phyloP scores from a whole-genome alignment of 352 stramenopile genomes.

The Pythium chondricola region DNA sequence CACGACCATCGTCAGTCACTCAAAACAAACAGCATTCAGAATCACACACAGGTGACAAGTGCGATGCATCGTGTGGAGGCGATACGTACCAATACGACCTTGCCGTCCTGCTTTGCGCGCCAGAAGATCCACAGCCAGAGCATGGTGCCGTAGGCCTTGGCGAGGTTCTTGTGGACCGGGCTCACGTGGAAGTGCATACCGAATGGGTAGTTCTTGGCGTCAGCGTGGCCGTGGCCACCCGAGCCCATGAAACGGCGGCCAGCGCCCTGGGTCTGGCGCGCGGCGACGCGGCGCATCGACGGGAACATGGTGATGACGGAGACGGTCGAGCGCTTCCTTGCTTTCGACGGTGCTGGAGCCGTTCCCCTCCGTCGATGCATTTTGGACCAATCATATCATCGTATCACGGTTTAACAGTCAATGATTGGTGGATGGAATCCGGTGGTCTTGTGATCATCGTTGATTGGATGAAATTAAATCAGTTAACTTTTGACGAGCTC shows the following conservation, averaged over 20 bases:
- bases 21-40: not conserved
- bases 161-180: constrained; percentile 84
- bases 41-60: not conserved
- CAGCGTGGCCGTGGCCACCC: constrained; percentile 32
- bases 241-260: constrained; percentile 53
- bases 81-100: constrained; percentile 63
- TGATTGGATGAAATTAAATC: constrained; percentile 8
- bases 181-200: constrained; percentile 88
- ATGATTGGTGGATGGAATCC: constrained; percentile 13
- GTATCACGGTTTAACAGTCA: not conserved
- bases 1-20: not conserved
- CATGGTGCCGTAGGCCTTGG: constrained; percentile 82
- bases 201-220: constrained; percentile 64
- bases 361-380: constrained; percentile 9
- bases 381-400: constrained; percentile 11
- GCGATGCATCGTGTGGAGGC: not conserved
- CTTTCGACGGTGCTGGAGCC: constrained; percentile 18
- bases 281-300: constrained; percentile 45
- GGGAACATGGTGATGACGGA: constrained; percentile 28
- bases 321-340: not conserved
- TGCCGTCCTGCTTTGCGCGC: constrained; percentile 83
- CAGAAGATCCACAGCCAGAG: constrained; percentile 90
- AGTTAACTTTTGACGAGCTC: not conserved
- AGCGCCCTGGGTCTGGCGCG: constrained; percentile 10
- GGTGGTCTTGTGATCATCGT: not conserved